Conservation (phyloP, 2,329 filamentous ascomycete genomes). For the Botrytis porri region DNA sequence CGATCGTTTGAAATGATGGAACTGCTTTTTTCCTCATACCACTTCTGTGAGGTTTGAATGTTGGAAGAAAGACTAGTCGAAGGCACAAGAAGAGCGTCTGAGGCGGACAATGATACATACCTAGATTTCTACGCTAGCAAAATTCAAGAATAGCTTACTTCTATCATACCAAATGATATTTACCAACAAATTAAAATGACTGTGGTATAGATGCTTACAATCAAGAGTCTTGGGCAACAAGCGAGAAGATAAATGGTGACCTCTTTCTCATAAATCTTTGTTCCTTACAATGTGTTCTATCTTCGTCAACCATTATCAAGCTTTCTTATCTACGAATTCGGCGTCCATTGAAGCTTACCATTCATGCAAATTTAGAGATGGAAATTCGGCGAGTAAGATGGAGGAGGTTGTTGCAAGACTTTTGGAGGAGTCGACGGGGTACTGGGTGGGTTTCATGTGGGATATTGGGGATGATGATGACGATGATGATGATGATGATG, state of each 20-base stretch:
- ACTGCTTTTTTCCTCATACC: background rate
- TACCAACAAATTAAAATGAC: background rate
- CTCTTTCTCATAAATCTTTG: background rate
- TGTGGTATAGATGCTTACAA: background rate
- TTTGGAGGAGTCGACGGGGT: background rate
- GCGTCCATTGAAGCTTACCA: background rate
- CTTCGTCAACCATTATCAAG: background rate
- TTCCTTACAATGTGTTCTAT: background rate
- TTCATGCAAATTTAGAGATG: background rate
- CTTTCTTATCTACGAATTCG: fast-evolving
- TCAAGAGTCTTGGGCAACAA: background rate
- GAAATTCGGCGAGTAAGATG: background rate
- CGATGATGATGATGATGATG: background rate
- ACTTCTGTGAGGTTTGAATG: background rate
- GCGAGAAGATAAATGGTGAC: background rate
- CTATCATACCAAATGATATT: background rate
- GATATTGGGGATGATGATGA: background rate
- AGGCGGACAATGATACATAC: background rate
- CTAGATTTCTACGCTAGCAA: background rate
- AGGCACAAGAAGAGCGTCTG: background rate
- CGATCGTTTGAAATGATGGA: background rate
- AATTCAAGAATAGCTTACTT: background rate
- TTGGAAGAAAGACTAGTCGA: background rate
- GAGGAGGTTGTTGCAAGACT: background rate
- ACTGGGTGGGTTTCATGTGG: background rate